A percentile compares a stretch with the other conserved stretches of the same genome.
phyloP scores from a whole-genome alignment of 2,329 filamentous ascomycete species.

The Diaporthe australafricana region DNA sequence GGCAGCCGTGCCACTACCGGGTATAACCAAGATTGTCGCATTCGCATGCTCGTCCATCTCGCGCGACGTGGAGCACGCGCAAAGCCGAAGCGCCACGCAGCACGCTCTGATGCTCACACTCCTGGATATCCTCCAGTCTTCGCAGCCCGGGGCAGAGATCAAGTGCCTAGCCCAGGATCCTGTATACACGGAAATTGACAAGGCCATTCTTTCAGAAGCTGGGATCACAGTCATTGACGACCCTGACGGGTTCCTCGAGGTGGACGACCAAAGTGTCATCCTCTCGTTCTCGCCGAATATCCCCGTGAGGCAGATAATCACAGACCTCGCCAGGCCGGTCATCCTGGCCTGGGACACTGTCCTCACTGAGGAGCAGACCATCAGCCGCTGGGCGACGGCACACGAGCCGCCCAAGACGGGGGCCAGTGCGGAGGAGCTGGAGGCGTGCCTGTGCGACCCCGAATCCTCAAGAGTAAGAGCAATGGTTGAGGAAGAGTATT shows the following conservation, averaged over 20 bases:
- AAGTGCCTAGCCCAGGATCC: background rate
- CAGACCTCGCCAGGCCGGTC: background rate
- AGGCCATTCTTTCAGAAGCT: background rate
- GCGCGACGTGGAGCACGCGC: too few species aligned
- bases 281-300: background rate
- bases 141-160: background rate
- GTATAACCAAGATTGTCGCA: background rate
- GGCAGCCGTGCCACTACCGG: background rate
- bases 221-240: background rate
- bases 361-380: background rate
- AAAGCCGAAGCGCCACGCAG: background rate
- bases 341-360: slow-evolving; percentile 10
- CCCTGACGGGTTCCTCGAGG: background rate
- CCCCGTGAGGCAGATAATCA: background rate
- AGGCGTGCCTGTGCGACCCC: background rate
- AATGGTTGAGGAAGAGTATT: background rate
- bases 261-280: background rate
- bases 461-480: background rate
- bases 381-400: background rate
- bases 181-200: background rate
- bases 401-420: background rate
- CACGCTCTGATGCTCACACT: background rate
- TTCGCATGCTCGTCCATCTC: slow-evolving; percentile 1
- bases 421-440: background rate
- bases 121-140: background rate